These are phyloP conservation scores for Solanum microdontum DNA, from an alignment of 257 asterid genomes.

Conservation along the genomic window DNA sequence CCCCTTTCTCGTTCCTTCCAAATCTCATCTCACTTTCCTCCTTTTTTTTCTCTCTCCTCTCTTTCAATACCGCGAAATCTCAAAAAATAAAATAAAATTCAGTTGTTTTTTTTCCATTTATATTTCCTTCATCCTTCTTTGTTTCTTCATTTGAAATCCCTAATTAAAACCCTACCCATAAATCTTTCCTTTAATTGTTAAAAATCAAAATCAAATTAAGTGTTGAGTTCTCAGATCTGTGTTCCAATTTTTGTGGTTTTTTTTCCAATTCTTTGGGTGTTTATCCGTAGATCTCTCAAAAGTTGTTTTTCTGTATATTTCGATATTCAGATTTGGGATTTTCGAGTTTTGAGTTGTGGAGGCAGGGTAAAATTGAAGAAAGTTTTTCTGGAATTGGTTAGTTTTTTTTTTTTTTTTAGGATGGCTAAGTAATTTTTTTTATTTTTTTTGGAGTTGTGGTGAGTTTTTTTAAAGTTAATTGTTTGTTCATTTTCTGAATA, in stretches of 20 bases:
- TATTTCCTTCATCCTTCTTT: not conserved
- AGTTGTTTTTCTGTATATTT: not conserved
- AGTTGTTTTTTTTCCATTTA: slow-evolving; percentile 33
- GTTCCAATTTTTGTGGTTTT: not conserved
- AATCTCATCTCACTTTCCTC: slow-evolving; percentile 9
- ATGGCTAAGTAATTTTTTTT: not conserved
- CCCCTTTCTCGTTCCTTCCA: slow-evolving; percentile 31
- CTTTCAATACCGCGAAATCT: slow-evolving; percentile 32
- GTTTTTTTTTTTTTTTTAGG: not conserved
- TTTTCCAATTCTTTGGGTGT: not conserved
- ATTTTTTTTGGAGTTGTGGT: not conserved
- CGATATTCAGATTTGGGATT: slow-evolving; percentile 14
- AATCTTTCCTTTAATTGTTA: not conserved
- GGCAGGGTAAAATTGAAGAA: slow-evolving; percentile 6
- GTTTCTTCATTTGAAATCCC: not conserved
- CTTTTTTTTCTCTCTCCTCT: not conserved
- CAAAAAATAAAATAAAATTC: not conserved
- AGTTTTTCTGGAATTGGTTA: not conserved
- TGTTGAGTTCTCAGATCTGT: slow-evolving; percentile 40
- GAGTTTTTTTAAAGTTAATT: not conserved
- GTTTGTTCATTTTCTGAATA: not conserved
- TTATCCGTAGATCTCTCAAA: slow-evolving; percentile 28
- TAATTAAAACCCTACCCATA: slow-evolving; percentile 31
- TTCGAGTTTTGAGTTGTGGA: slow-evolving; percentile 24
- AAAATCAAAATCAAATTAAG: not conserved